Percentiles rank a stretch among this genome's conserved stretches.
Conservation (phyloP, 768 basidiomycete species). For the Paxillus ammoniavirescens region DNA sequence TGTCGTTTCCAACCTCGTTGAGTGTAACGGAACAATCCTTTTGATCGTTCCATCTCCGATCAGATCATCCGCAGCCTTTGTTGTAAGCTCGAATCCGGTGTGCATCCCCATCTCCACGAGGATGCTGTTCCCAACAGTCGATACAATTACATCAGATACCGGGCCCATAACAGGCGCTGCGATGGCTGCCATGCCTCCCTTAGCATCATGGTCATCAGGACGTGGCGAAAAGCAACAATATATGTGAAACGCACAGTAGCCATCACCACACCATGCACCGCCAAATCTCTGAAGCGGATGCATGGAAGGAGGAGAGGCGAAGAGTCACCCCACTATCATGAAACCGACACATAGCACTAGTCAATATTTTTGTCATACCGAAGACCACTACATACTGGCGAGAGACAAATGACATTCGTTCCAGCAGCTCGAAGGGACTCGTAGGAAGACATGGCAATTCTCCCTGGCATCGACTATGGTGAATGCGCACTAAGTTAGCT, state of each 20-base stretch:
- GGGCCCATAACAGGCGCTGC: conserved; percentile 54
- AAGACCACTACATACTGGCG: conserved; percentile 42
- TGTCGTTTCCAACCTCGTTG: conserved; percentile 53
- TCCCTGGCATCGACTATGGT: conserved; percentile 54
- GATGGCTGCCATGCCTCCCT: conserved; percentile 44
- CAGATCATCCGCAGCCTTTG: conserved; percentile 52
- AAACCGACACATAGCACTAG: not conserved
- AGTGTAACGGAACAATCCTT: conserved; percentile 49
- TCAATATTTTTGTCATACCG: not conserved
- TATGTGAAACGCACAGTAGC: conserved; percentile 48
- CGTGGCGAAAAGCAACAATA: conserved; percentile 1
- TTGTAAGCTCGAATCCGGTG: conserved; percentile 50
- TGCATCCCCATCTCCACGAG: conserved; percentile 56
- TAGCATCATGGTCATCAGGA: not conserved
- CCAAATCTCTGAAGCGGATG: conserved; percentile 61
- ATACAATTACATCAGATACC: conserved; percentile 49
- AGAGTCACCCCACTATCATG: conserved; percentile 58
- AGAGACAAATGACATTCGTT: conserved; percentile 57
- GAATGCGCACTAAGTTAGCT: not conserved
- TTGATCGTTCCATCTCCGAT: conserved; percentile 50
- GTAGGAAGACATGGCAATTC: conserved; percentile 64
- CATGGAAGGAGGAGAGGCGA: conserved; percentile 62
- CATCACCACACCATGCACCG: conserved; percentile 57
- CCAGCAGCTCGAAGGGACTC: conserved; percentile 61
- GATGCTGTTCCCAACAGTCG: conserved; percentile 54